Conservation (phyloP, 345 rosid genomes). For the Hirschfeldia incana region DNA sequence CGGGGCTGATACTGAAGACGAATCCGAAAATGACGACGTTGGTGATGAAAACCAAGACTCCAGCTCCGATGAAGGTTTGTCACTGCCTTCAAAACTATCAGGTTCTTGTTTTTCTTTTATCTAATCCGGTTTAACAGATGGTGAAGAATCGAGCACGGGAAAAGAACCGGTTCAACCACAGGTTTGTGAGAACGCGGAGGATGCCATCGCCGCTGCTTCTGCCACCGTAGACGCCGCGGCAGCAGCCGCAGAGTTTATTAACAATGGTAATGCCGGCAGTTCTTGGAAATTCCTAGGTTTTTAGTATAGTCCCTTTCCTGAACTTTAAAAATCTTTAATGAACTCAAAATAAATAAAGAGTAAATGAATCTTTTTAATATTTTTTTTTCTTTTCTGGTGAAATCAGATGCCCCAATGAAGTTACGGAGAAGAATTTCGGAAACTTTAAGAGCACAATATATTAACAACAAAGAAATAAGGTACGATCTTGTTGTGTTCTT, state of each 20-base stretch:
- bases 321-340: neutral
- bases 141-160: constrained; percentile 1
- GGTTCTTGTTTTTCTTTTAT: constrained; percentile 21
- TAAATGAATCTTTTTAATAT: neutral
- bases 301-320: constrained; percentile 3
- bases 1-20: constrained; percentile 77
- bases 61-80: constrained; percentile 60
- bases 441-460: constrained; percentile 41
- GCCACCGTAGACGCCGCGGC: constrained; percentile 31
- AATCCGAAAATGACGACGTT: constrained; percentile 38
- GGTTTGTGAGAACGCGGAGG: constrained; percentile 33
- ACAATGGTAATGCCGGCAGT: constrained; percentile 38
- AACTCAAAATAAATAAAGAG: neutral
- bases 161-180: constrained; percentile 29
- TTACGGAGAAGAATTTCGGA: constrained; percentile 39
- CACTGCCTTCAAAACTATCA: neutral
- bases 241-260: constrained; percentile 32
- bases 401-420: constrained; percentile 35
- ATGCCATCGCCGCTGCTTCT: constrained; percentile 38
- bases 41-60: constrained; percentile 41
- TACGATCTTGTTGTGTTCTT: neutral
- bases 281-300: constrained; percentile 19
- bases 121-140: constrained; percentile 10
- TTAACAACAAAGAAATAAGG: constrained; percentile 45
- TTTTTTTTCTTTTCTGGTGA: neutral